Conservation (phyloP, 1,284 basidiomycete species). For the Phlebopus sp. region DNA sequence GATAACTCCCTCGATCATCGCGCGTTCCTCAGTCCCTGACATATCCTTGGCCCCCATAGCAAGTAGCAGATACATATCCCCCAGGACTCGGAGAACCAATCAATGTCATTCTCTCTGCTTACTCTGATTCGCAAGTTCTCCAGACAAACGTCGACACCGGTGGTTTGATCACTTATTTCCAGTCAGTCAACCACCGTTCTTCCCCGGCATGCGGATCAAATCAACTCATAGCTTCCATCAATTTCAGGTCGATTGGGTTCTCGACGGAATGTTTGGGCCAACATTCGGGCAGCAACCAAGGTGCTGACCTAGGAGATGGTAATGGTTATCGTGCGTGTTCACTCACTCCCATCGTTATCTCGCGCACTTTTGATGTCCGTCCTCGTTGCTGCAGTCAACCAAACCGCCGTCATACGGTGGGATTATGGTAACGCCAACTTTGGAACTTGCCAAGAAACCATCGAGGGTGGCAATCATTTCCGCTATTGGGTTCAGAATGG, state of each 20-base stretch:
- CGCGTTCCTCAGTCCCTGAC: not conserved
- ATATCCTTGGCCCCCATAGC: constrained; percentile 30
- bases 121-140: constrained; percentile 74
- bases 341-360: not conserved
- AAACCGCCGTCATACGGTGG: constrained; percentile 78
- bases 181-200: constrained; percentile 39
- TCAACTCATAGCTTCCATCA: constrained; percentile 6
- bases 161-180: constrained; percentile 79
- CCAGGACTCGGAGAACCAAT: constrained; percentile 84
- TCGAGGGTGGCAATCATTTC: constrained; percentile 88
- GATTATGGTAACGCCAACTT: constrained; percentile 74
- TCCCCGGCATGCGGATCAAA: not conserved
- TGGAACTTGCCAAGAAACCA: constrained; percentile 82
- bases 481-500: constrained; percentile 88
- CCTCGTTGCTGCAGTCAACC: constrained; percentile 50
- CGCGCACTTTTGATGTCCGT: not conserved
- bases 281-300: constrained; percentile 67
- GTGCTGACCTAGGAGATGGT: constrained; percentile 85
- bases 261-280: constrained; percentile 84
- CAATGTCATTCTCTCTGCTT: constrained; percentile 82
- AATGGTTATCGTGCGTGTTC: constrained; percentile 55
- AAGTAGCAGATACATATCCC: constrained; percentile 64
- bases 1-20: constrained; percentile 13
- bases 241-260: constrained; percentile 55
- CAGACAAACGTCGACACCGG: constrained; percentile 60